phyloP scores from a whole-genome alignment of 2,329 filamentous ascomycete species.

The Talaromyces sp. region DNA sequence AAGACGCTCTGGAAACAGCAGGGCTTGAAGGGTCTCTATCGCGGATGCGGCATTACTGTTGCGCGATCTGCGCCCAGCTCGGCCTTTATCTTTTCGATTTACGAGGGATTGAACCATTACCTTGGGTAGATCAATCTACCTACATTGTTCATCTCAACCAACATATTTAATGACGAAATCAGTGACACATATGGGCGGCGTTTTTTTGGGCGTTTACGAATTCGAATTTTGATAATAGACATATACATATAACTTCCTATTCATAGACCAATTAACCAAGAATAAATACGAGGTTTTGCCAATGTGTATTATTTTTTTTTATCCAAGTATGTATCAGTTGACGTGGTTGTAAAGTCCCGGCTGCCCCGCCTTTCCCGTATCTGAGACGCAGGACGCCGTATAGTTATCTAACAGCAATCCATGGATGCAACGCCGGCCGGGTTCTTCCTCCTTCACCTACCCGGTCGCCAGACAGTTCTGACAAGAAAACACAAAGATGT shows the following conservation, averaged over 20 bases:
- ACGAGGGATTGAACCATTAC: constrained; percentile 73
- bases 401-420: not conserved
- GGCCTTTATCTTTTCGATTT: constrained; percentile 97
- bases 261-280: not conserved
- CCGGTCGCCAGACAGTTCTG: not conserved
- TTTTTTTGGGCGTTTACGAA: not conserved
- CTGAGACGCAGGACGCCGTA: not conserved
- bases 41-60: constrained; percentile 92
- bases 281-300: not conserved
- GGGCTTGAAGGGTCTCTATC: constrained; percentile 79
- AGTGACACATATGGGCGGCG: not conserved
- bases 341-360: not conserved
- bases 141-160: not conserved
- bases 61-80: constrained; percentile 84
- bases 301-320: not conserved
- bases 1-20: constrained; percentile 72
- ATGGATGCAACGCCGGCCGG: not conserved
- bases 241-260: not conserved
- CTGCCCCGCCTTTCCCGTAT: not conserved
- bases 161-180: not conserved
- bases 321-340: no score
- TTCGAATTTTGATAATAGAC: not conserved
- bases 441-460: not conserved
- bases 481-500: constrained; percentile 13
- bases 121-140: constrained; percentile 38